Evolutionary conservation across 2,329 filamentous ascomycete species (phyloP), one percentile per base, ranked within the genome.

Genomic region (Phyllosticta citriasiana): DNA sequence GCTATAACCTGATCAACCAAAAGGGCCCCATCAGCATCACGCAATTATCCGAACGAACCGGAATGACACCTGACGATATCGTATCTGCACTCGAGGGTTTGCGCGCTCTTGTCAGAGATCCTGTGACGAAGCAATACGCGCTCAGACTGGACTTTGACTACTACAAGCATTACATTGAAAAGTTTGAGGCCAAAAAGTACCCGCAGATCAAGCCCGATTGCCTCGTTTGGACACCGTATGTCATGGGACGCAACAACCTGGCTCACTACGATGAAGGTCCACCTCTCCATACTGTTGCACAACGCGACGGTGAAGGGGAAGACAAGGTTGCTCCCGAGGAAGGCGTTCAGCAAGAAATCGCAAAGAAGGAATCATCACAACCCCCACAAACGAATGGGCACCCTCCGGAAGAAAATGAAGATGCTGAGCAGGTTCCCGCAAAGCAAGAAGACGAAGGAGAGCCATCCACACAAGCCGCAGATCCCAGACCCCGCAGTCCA

Each of bases 1-100:
- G 92, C 70, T 88, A 89, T 64, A 90, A 96, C 67, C 80, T 99
- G 6, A 78, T 92, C 47, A 76, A 87, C 55, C 81, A 84, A 64
- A 84, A 82, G 63, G 74, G 75, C 1, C 79, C 82, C 14, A 65
- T 84, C 69, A 79, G 82, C 58, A 82, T 86, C 55, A 75, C 78
- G 7, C 79, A 84, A 30, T 90, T 95, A 64, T 96, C 93, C 0
- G 87, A 93, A 66, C 87, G 91, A 63, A 97, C 93, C 0, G 94
- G 94, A 10, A 91, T 99, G 85, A 97, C 94, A 1, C 83, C 93
- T 0, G 94, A 99, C 74, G 94, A 99, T 73, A 92, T 97, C 63
- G 89, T 99, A 12, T 95, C 94, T 12, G 93, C 90, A 0, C 80
- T 99, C 2, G 94, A 99, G 76, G 91, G 90, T 0, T 78, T 99